Evolutionary conservation across 2,329 filamentous ascomycete genomes (phyloP), one percentile per base, ranked within the genome.

Genomic region (Pseudocercospora fuligena): DNA sequence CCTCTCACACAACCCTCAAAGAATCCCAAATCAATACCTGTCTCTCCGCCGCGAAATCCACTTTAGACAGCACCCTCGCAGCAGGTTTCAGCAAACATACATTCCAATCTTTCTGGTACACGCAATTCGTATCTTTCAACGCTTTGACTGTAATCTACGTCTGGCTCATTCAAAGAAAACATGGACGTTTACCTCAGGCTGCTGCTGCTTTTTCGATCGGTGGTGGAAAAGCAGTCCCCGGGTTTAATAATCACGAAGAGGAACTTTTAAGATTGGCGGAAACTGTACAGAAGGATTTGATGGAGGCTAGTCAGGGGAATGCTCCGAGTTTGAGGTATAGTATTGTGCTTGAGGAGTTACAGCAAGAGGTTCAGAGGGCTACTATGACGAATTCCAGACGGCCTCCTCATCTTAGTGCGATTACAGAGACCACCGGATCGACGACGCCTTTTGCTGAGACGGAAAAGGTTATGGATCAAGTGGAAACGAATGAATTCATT

Each of bases 81-180:
- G 78, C 80, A 5, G 64, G 61, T 4, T 65, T 67, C 21, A 66
- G 58, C 60, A 79, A 75, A 9, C 77, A 78, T 43, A 78, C 82
- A 2, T 84, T 82, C 59, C 80, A 83, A 60, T 81, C 82, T 0
- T 82, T 85, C 46, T 86, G 84, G 82, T 86, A 83, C 73, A 86
- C 82, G 25, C 68, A 70, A 54, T 70, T 70, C 49, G 64, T 70
- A 25, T 64, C 66, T 31, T 70, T 70, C 69, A 70, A 66, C 31
- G 84, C 85, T 0, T 78, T 87, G 0, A 83, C 83, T 0, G 83
- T 87, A 3, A 76, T 86, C 0, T 87, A 87, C 64, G 82, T 87
- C 2, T 85, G 83, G 78, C 78, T 84, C 53, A 86, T 87, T 16
- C 84, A 85, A 69, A 79, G 72, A 21, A 70, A 69, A 36, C 67